These are phyloP conservation scores for Pythium dissotocum DNA, from an alignment of 352 stramenopile genomes.

Conservation along the genomic window DNA sequence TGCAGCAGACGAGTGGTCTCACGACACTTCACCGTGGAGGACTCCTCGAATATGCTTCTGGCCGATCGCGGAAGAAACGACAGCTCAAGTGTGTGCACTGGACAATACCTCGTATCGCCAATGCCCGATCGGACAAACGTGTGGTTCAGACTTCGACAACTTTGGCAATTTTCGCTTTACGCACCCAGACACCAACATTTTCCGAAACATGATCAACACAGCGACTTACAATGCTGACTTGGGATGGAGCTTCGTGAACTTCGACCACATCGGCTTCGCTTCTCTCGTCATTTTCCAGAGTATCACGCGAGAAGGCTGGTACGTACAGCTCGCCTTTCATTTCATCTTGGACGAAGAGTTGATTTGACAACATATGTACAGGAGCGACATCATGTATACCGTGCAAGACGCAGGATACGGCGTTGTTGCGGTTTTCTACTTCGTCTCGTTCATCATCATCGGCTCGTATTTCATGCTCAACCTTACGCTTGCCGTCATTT, in stretches of 20 bases:
- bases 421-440: constrained; percentile 67
- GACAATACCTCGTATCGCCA: constrained; percentile 34
- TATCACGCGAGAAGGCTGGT: constrained; percentile 93
- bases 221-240: constrained; percentile 70
- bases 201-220: constrained; percentile 36
- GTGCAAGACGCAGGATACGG: constrained; percentile 54
- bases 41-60: constrained; percentile 83
- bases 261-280: constrained; percentile 86
- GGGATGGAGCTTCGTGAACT: constrained; percentile 86
- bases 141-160: constrained; percentile 62
- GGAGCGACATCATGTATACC: constrained; percentile 55
- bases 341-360: neutral
- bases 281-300: constrained; percentile 89
- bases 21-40: constrained; percentile 53
- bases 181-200: constrained; percentile 39
- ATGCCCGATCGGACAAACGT: constrained; percentile 46
- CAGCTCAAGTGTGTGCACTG: constrained; percentile 58
- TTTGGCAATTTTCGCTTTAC: constrained; percentile 71
- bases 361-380: constrained; percentile 18
- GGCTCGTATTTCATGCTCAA: constrained; percentile 92
- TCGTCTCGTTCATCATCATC: constrained; percentile 87
- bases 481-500: constrained; percentile 89
- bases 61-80: constrained; percentile 79
- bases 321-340: constrained; percentile 14
- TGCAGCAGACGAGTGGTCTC: constrained; percentile 37